Evolutionary conservation across 2,329 filamentous ascomycete species (phyloP).

Genomic region (Ophiocordyceps camponoti-leonardi): DNA sequence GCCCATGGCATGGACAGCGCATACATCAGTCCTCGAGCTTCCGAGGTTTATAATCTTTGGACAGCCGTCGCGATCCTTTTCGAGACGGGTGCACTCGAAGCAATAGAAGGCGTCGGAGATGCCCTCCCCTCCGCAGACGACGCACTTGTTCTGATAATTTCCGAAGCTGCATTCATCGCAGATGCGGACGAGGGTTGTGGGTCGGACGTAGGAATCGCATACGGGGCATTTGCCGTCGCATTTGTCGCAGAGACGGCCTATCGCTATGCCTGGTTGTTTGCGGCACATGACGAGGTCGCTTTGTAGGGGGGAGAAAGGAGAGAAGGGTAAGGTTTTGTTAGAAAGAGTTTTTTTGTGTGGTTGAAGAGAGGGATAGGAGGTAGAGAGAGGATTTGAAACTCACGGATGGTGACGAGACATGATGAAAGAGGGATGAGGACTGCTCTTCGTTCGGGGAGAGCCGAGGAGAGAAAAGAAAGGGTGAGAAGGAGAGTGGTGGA

Average conservation of each 20-base stretch:
- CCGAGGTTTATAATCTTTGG: slow-evolving; percentile 99
- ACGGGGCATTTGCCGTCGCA: slow-evolving; percentile 99
- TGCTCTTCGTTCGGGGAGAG: too few relatives aligned
- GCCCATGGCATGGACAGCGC: slow-evolving; percentile 7
- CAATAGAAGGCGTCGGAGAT: slow-evolving; percentile 99
- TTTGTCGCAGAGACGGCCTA: slow-evolving; percentile 98
- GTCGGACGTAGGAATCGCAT: slow-evolving; percentile 96
- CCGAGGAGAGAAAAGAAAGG: too few relatives aligned
- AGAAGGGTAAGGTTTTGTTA: slow-evolving; percentile 1
- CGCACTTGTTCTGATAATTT: slow-evolving; percentile 99
- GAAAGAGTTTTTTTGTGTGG: background rate
- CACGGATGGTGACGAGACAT: slow-evolving; percentile 94
- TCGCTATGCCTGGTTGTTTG: slow-evolving; percentile 93
- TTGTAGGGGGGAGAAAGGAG: too few relatives aligned
- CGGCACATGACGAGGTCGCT: slow-evolving; percentile 99
- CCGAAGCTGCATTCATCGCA: slow-evolving; percentile 99
- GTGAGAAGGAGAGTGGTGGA: too few relatives aligned
- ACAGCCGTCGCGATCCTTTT: slow-evolving; percentile 94
- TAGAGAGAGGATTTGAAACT: too few relatives aligned
- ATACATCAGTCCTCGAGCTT: slow-evolving; percentile 82
- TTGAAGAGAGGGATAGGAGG: background rate
- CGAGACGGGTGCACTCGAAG: slow-evolving; percentile 91
- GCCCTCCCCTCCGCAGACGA: slow-evolving; percentile 94
- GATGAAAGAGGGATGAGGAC: slow-evolving; percentile 7
- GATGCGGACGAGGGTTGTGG: slow-evolving; percentile 91